Evolutionary conservation across 352 stramenopile genomes (phyloP).

Genomic region (Phytophthora aleatoria): DNA sequence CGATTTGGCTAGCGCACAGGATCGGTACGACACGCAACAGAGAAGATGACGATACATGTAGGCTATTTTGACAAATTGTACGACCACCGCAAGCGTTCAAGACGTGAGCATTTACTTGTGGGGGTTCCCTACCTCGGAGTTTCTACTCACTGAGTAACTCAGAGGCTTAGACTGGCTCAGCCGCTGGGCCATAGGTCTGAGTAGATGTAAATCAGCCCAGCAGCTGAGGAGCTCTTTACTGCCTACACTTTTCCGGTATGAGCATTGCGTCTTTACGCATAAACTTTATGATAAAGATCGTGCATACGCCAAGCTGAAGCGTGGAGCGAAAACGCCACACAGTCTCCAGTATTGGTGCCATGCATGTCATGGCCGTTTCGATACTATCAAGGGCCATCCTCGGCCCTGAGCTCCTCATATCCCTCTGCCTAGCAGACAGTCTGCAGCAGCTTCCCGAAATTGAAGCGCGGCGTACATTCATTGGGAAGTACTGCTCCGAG

Average conservation of each 20-base stretch:
- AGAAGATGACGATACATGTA: too few species aligned
- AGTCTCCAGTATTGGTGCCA: background rate
- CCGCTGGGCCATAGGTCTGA: too few species aligned
- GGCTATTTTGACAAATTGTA: too few species aligned
- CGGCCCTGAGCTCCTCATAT: background rate
- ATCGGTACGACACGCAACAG: too few species aligned
- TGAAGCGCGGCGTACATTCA: slow-evolving; percentile 9
- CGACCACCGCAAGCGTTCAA: too few species aligned
- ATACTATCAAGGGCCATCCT: background rate
- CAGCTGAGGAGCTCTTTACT: slow-evolving; percentile 21
- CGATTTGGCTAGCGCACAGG: too few species aligned
- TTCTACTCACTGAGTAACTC: too few species aligned
- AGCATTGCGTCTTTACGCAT: slow-evolving; percentile 1
- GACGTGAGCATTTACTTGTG: too few species aligned
- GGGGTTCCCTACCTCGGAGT: background rate
- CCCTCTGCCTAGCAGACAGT: background rate
- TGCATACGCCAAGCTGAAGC: slow-evolving; percentile 10
- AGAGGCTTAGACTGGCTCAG: too few species aligned
- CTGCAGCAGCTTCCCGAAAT: slow-evolving; percentile 11
- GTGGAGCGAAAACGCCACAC: slow-evolving; percentile 3
- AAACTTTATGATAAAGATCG: slow-evolving; percentile 9
- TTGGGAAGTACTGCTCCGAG: background rate
- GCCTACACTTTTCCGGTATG: slow-evolving; percentile 32
- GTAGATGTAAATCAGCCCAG: background rate
- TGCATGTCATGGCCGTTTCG: background rate